These are phyloP conservation scores for Brassica juncea DNA, from an alignment of 345 rosid species.

Conservation along the genomic window DNA sequence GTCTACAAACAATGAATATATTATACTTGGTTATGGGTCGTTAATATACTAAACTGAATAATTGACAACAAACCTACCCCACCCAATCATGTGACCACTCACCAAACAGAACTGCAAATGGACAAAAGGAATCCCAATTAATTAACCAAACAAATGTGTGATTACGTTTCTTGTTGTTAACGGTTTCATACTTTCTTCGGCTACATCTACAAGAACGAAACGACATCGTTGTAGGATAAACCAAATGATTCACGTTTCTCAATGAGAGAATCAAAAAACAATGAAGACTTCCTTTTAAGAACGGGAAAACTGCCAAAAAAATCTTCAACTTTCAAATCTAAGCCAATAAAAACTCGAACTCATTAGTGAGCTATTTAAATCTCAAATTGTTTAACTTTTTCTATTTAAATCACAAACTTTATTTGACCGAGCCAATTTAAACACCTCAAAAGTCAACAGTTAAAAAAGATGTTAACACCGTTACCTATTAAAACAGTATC, in stretches of 20 bases:
- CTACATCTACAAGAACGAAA: background rate
- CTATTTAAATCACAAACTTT: no score
- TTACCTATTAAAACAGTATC: no score
- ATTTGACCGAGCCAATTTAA: no score
- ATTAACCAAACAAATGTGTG: background rate
- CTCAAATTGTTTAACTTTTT: no score
- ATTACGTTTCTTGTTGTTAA: background rate
- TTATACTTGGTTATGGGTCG: background rate
- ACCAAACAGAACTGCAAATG: background rate
- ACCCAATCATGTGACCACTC: no score
- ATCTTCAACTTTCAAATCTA: no score
- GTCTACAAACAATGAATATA: background rate
- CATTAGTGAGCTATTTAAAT: no score
- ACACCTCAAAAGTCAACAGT: no score
- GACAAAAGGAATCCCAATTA: background rate
- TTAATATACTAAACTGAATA: background rate
- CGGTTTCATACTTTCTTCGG: background rate
- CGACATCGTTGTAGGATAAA: background rate
- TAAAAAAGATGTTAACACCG: no score
- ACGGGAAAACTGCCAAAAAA: no score
- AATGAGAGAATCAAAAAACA: background rate
- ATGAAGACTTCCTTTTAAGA: slow-evolving; percentile 1
- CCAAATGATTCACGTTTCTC: background rate
- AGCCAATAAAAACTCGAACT: no score
- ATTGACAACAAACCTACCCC: background rate